These are phyloP conservation scores for Scheffersomyces cryptocercus DNA, from an alignment of 1,139 yeast genomes.

Conservation along the genomic window DNA sequence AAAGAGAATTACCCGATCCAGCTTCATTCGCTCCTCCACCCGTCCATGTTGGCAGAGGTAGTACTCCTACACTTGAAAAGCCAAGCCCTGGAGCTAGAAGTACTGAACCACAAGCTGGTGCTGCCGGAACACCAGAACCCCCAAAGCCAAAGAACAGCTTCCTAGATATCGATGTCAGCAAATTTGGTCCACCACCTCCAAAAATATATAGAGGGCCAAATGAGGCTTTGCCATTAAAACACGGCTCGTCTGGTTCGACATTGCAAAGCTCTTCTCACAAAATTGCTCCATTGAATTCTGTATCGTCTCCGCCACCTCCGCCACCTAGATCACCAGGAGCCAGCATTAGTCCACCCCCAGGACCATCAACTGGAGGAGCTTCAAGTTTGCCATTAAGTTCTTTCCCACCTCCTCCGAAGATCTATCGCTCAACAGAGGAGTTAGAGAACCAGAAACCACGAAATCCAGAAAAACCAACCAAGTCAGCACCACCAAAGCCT, in stretches of 20 bases:
- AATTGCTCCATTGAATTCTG: background rate
- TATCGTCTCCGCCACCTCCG: background rate
- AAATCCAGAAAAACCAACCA: slow-evolving; percentile 9
- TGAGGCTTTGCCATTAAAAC: slow-evolving; percentile 1
- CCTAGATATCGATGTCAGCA: slow-evolving; percentile 26
- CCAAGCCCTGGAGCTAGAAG: slow-evolving; percentile 2
- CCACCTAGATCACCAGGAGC: background rate
- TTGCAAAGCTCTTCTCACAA: background rate
- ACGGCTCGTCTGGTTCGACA: background rate
- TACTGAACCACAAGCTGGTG: background rate
- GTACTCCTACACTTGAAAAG: background rate
- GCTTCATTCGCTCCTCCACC: slow-evolving; percentile 15
- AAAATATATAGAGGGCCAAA: slow-evolving; percentile 6
- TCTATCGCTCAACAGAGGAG: too few relatives aligned
- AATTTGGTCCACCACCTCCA: slow-evolving; percentile 26
- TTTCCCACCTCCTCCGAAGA: slow-evolving; percentile 9
- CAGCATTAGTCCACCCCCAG: too few relatives aligned
- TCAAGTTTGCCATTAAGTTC: slow-evolving; percentile 1
- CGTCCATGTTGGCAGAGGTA: slow-evolving; percentile 10
- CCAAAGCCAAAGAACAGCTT: slow-evolving; percentile 15
- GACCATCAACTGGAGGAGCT: background rate
- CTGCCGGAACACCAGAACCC: background rate
- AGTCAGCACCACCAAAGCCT: slow-evolving; percentile 7
- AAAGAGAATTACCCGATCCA: slow-evolving; percentile 11
- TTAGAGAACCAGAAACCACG: slow-evolving; percentile 6